phyloP scores from a whole-genome alignment of 2,329 filamentous ascomycete genomes.

The Epichloe amarillans region DNA sequence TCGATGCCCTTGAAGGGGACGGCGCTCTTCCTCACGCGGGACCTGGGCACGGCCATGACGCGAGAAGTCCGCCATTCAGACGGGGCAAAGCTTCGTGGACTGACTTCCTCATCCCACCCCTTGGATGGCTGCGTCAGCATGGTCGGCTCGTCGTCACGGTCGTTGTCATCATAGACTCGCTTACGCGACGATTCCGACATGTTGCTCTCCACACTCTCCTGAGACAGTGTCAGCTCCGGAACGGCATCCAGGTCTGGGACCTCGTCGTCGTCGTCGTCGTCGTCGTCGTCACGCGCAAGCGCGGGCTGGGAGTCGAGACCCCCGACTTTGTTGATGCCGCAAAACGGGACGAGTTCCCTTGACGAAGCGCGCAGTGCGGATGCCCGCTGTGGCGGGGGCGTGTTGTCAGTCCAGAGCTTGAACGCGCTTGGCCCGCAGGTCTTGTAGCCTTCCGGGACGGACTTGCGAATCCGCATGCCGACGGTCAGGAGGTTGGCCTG shows the following conservation, averaged over 20 bases:
- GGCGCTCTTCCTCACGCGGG: slow-evolving; percentile 15
- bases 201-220: slow-evolving; percentile 34
- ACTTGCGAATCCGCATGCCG: slow-evolving; percentile 89
- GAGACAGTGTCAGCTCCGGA: slow-evolving; percentile 40
- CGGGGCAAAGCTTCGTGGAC: slow-evolving; percentile 25
- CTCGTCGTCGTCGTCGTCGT: slow-evolving; percentile 11
- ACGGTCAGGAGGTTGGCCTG: slow-evolving; percentile 80
- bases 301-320: slow-evolving; percentile 49
- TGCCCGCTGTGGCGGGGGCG: slow-evolving; percentile 2
- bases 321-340: slow-evolving; percentile 64
- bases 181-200: slow-evolving; percentile 27
- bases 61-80: slow-evolving; percentile 26
- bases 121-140: slow-evolving; percentile 3
- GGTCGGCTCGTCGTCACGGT: slow-evolving; percentile 16
- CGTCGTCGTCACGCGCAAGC: slow-evolving; percentile 13
- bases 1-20: slow-evolving; percentile 13
- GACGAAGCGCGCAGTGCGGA: slow-evolving; percentile 16
- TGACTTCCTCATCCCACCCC: slow-evolving; percentile 26
- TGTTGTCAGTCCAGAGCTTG: slow-evolving; percentile 33
- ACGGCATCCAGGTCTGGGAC: slow-evolving; percentile 25
- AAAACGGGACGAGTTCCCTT: slow-evolving; percentile 65
- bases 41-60: slow-evolving; percentile 34
- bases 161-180: slow-evolving; percentile 32
- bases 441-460: slow-evolving; percentile 88
- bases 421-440: slow-evolving; percentile 41